phyloP scores from a whole-genome alignment of 495 filamentous ascomycete genomes.

The Penicillium pancosmium region DNA sequence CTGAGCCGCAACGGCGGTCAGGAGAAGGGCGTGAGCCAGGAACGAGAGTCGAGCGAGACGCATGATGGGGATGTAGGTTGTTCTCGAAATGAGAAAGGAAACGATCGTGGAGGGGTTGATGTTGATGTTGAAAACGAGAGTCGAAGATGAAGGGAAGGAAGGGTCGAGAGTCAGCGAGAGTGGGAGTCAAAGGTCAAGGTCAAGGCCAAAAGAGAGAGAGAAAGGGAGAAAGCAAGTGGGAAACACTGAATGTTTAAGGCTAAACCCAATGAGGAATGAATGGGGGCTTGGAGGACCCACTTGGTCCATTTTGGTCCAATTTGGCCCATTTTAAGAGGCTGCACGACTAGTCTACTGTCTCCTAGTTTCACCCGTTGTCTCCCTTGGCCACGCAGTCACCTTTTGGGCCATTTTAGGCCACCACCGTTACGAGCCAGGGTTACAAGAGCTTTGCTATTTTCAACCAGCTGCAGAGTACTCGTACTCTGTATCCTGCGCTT shows the following conservation, averaged over 20 bases:
- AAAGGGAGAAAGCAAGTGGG: slow-evolving; percentile 1
- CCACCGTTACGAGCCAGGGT: slow-evolving; percentile 3
- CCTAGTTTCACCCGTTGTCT: slow-evolving; percentile 16
- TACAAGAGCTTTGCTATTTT: neutral
- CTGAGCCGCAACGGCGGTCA: slow-evolving; percentile 43
- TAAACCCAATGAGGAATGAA: slow-evolving; percentile 15
- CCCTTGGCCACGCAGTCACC: neutral
- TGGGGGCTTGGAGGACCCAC: neutral
- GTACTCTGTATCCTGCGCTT: neutral
- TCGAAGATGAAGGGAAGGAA: slow-evolving; percentile 16
- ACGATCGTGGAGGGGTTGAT: slow-evolving; percentile 17
- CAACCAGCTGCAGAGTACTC: neutral
- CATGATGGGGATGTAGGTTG: slow-evolving; percentile 31
- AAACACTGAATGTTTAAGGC: slow-evolving; percentile 1
- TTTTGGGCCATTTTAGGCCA: neutral
- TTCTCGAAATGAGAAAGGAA: slow-evolving; percentile 5
- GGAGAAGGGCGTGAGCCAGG: slow-evolving; percentile 41
- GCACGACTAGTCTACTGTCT: neutral
- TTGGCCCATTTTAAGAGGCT: slow-evolving; percentile 2
- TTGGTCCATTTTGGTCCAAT: slow-evolving; percentile 4
- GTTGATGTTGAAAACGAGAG: slow-evolving; percentile 1
- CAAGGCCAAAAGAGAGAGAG: too few relatives aligned
- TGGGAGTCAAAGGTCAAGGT: slow-evolving; percentile 1
- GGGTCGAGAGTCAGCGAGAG: too few relatives aligned
- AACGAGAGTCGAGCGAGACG: slow-evolving; percentile 41